Base-by-base conservation (phyloP, 108 stramenopile species). In the Fistulifera solaris region DNA sequence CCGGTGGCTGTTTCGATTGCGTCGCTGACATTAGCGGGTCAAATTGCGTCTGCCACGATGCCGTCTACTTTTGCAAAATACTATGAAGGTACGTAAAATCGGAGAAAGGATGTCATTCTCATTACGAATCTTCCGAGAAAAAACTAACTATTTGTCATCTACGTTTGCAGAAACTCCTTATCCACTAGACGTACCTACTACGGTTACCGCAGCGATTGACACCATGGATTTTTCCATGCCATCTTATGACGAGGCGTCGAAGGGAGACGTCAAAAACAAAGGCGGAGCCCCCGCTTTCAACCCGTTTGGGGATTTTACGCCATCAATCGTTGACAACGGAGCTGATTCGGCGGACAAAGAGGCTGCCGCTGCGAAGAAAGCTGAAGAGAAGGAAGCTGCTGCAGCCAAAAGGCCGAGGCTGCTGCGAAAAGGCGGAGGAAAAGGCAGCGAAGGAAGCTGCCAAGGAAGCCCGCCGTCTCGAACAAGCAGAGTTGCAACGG, bases 191-290 rank as follows among this genome's bases (percentile, higher is more conserved):
- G 19, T 26, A 2, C 19, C 35, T 16, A 59, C 19, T 22, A 38
- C 22, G 7, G 35, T 59, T 31, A 24, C 58, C 25, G 35, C 38
- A 24, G 27, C 6, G 5, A 44, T 75, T 41, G 80, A 82, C 22
- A 81, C 73, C 16, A 65, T 89, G 51, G 87, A 89, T 41, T 89
- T 89, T 57, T 79, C 77, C 1, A 47, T 89, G 54, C 87, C 87
- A 3, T 80, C 77, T 2, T 89, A 89, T 58, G 66, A 72, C 57
- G 45, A 71, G 67, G 45, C 60, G 13, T n/a, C 41, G 23, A 25
- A 56, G 42, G 48, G 27, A 23, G 40, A 35, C 35, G 50, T 40
- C 47, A 48, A 40, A 38, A 48, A 21, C 17, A 65, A 48, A 60
- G 31, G 10, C 12, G 73, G 56, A 15, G 66, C 62, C 51, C 42